Conservation (phyloP, 2,329 filamentous ascomycete species). For the Alternaria burnsii region DNA sequence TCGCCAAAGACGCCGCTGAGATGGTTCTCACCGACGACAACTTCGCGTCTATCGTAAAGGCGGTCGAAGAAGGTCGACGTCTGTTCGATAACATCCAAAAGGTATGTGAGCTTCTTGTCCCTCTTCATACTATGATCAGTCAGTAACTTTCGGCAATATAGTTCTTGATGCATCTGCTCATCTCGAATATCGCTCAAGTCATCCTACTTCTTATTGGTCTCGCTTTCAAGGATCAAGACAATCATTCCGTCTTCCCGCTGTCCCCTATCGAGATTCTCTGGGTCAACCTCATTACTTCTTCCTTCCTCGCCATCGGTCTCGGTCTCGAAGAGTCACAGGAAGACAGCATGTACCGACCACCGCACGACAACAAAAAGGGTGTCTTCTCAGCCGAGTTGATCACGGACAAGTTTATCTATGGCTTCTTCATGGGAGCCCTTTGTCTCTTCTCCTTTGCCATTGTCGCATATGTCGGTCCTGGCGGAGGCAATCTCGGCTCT, state of each 20-base stretch:
- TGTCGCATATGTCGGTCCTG: slow-evolving; percentile 54
- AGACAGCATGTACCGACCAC: slow-evolving; percentile 58
- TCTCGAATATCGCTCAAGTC: slow-evolving; percentile 59
- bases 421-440: slow-evolving; percentile 56
- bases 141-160: not conserved
- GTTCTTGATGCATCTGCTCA: slow-evolving; percentile 59
- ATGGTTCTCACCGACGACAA: slow-evolving; percentile 55
- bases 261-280: slow-evolving; percentile 59
- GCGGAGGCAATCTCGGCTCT: slow-evolving; percentile 53
- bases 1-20: slow-evolving; percentile 53
- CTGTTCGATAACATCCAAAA: slow-evolving; percentile 55
- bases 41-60: slow-evolving; percentile 54
- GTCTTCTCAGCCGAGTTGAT: slow-evolving; percentile 59
- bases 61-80: slow-evolving; percentile 52
- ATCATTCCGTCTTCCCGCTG: slow-evolving; percentile 56
- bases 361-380: slow-evolving; percentile 53
- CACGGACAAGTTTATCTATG: slow-evolving; percentile 59
- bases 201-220: slow-evolving; percentile 58
- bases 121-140: not conserved
- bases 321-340: slow-evolving; percentile 57
- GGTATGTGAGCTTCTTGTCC: slow-evolving; percentile 17
- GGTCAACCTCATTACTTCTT: slow-evolving; percentile 59
- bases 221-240: slow-evolving; percentile 56
- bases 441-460: slow-evolving; percentile 57
- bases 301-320: slow-evolving; percentile 58